Conservation (phyloP, 306 rosid species). For the Quercus engelmannii region DNA sequence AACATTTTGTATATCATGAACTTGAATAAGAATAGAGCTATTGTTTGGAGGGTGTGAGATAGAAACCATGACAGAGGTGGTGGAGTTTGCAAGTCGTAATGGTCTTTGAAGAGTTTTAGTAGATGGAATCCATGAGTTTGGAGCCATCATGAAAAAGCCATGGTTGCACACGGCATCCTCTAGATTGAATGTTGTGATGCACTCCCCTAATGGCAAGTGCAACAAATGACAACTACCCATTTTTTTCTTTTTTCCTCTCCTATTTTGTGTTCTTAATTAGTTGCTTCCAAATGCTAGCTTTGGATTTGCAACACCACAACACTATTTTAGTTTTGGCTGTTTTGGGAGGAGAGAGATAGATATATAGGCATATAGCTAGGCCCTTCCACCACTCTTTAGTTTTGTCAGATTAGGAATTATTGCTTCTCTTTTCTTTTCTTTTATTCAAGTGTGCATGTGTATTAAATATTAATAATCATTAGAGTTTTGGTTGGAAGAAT, state of each 20-base stretch:
- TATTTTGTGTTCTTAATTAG: no score
- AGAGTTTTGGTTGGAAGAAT: no score
- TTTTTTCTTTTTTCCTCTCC: not conserved
- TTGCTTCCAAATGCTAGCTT: no score
- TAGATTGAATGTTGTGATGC: constrained; percentile 3
- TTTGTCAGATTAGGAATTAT: no score
- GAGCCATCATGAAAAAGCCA: constrained; percentile 49
- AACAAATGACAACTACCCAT: not conserved
- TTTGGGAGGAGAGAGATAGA: no score
- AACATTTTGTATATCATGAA: not conserved
- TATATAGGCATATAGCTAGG: no score
- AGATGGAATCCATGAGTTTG: constrained; percentile 38
- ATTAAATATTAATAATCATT: no score
- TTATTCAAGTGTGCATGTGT: no score
- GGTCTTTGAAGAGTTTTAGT: constrained; percentile 34
- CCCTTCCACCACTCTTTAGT: no score
- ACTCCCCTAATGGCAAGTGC: not conserved
- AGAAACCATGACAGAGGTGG: constrained; percentile 11
- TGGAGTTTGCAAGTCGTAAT: constrained; percentile 22
- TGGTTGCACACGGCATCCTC: constrained; percentile 45
- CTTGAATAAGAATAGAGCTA: constrained; percentile 3
- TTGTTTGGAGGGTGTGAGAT: constrained; percentile 2
- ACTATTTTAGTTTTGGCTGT: no score
- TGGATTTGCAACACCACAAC: no score
- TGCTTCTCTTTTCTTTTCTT: no score